Conservation (phyloP, 2,329 filamentous ascomycete species). For the Elsinoe australis region DNA sequence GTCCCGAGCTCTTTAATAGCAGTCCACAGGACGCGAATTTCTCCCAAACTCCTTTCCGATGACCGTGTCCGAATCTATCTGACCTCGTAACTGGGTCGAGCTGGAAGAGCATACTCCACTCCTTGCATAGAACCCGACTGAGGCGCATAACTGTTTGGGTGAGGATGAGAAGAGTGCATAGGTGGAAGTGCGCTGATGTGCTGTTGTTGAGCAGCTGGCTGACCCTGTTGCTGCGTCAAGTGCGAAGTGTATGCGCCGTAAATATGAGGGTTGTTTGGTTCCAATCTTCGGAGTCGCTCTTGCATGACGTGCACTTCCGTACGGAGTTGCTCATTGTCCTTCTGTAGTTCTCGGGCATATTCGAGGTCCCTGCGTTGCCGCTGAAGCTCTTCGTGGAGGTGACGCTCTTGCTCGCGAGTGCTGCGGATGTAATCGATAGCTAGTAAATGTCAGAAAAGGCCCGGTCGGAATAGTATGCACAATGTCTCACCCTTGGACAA, state of each 20-base stretch:
- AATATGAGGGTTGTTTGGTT: slow-evolving; percentile 40
- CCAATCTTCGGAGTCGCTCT: slow-evolving; percentile 39
- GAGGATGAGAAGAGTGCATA: slow-evolving; percentile 24
- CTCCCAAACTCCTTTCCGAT: slow-evolving; percentile 1
- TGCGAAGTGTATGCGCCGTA: slow-evolving; percentile 41
- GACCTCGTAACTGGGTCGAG: slow-evolving; percentile 12
- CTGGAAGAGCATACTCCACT: slow-evolving; percentile 35
- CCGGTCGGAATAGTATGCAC: not conserved
- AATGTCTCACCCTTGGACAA: slow-evolving; percentile 72
- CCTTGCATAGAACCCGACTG: slow-evolving; percentile 42
- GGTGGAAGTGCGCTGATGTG: slow-evolving; percentile 30
- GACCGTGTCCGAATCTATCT: slow-evolving; percentile 3
- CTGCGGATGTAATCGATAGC: slow-evolving; percentile 45
- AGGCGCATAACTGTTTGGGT: slow-evolving; percentile 27
- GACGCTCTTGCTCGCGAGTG: slow-evolving; percentile 33
- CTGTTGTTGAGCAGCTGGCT: slow-evolving; percentile 10
- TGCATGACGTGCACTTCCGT: slow-evolving; percentile 41
- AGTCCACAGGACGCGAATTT: not conserved
- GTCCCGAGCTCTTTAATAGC: slow-evolving; percentile 13
- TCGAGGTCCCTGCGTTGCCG: slow-evolving; percentile 40
- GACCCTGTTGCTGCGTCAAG: slow-evolving; percentile 33
- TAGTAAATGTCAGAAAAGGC: slow-evolving; percentile 22
- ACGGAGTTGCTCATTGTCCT: slow-evolving; percentile 42
- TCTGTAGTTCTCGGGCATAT: slow-evolving; percentile 36
- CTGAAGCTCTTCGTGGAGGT: slow-evolving; percentile 33